These are phyloP conservation scores for Fusarium sp. DNA, from an alignment of 2,329 filamentous ascomycete genomes.

Conservation along the genomic window DNA sequence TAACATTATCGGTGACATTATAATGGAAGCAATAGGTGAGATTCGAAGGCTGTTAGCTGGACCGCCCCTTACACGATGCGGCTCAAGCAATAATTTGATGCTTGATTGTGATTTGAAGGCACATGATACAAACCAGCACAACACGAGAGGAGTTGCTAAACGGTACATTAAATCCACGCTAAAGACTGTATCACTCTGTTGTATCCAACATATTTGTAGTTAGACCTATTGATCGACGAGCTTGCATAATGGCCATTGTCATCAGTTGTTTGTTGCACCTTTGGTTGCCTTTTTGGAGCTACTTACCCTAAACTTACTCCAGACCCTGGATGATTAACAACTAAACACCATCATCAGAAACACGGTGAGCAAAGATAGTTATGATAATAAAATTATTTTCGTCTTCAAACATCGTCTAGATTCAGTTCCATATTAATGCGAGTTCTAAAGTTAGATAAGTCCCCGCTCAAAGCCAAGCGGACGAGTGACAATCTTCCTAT, in stretches of 20 bases:
- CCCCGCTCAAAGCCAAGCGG: background rate
- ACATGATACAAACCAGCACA: background rate
- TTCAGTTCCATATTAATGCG: background rate
- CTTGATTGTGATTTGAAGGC: background rate
- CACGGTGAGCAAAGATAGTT: background rate
- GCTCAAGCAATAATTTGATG: background rate
- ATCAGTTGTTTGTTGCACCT: too few species aligned
- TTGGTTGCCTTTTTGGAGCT: background rate
- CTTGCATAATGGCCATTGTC: background rate
- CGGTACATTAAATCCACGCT: background rate
- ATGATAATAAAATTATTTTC: background rate
- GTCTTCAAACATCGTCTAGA: background rate
- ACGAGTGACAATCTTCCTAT: slow-evolving; percentile 39
- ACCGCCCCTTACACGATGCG: background rate
- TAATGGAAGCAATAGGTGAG: background rate
- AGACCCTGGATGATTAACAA: background rate
- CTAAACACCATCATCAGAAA: too few species aligned
- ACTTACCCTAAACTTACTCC: slow-evolving; percentile 1
- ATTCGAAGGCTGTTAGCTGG: background rate
- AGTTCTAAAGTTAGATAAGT: background rate
- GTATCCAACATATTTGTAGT: background rate
- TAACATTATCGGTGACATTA: background rate
- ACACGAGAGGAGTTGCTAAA: background rate
- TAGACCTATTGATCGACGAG: background rate
- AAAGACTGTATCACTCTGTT: background rate